phyloP scores from a whole-genome alignment of 208 protist genomes.

The Trypanosoma boissoni region DNA sequence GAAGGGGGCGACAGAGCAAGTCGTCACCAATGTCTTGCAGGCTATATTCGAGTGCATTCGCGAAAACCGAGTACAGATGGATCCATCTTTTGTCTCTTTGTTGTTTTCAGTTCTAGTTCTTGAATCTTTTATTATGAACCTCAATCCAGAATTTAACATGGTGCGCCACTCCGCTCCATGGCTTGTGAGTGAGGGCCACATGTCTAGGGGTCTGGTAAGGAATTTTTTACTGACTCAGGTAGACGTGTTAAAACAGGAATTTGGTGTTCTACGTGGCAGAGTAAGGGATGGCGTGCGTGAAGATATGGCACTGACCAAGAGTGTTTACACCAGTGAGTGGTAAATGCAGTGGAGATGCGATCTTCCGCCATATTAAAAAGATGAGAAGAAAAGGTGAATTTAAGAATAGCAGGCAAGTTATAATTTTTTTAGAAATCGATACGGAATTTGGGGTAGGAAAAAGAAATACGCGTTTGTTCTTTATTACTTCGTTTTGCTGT shows the following conservation, averaged over 20 bases:
- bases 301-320: constrained; percentile 38
- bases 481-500: too few relatives aligned
- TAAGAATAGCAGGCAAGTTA: too few relatives aligned
- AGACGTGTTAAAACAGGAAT: constrained; percentile 59
- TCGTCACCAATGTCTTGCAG: constrained; percentile 85
- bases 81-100: constrained; percentile 86
- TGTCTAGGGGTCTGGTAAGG: constrained; percentile 79
- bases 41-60: constrained; percentile 82
- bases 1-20: constrained; percentile 54
- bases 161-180: constrained; percentile 86
- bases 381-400: not conserved
- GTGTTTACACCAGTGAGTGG: constrained; percentile 32
- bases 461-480: too few relatives aligned
- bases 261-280: constrained; percentile 53
- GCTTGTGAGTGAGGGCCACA: constrained; percentile 82
- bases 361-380: not conserved
- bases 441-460: too few relatives aligned
- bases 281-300: constrained; percentile 53
- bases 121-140: constrained; percentile 92
- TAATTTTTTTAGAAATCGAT: too few relatives aligned
- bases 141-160: constrained; percentile 91
- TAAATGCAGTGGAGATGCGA: constrained; percentile 5
- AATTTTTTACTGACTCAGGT: constrained; percentile 65
- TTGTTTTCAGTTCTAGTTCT: constrained; percentile 90
- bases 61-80: constrained; percentile 80